phyloP scores from a whole-genome alignment of 495 filamentous ascomycete genomes.

The Achaetomiella virescens region DNA sequence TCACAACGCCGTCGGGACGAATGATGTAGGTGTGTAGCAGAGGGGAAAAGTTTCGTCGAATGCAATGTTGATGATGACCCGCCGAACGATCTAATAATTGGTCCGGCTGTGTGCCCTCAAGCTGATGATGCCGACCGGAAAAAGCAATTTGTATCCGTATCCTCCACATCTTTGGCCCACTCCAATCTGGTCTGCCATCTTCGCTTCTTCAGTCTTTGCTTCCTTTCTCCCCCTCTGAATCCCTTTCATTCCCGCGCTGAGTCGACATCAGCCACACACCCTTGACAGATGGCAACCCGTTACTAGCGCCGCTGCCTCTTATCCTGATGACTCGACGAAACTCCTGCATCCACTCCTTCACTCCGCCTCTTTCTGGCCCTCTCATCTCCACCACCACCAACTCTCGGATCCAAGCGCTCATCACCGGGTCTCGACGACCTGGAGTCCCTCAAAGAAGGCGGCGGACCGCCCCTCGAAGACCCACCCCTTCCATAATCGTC shows the following conservation, averaged over 20 bases:
- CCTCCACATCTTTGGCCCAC: background rate
- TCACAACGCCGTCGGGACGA: too few relatives aligned
- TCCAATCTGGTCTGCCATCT: background rate
- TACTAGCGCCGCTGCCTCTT: constrained; percentile 26
- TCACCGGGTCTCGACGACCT: constrained; percentile 18
- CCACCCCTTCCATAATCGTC: constrained; percentile 20
- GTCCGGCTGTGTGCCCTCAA: too few relatives aligned
- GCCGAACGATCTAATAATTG: too few relatives aligned
- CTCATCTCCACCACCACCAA: constrained; percentile 20
- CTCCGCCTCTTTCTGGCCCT: constrained; percentile 30
- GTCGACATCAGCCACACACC: too few relatives aligned
- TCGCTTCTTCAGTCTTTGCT: background rate
- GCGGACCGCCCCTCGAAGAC: constrained; percentile 17
- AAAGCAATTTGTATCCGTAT: background rate
- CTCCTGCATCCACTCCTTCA: constrained; percentile 16
- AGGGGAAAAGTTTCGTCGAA: too few relatives aligned
- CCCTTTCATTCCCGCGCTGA: background rate
- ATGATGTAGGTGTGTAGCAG: too few relatives aligned
- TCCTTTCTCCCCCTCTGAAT: background rate
- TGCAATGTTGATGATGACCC: too few relatives aligned
- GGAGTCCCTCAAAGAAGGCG: constrained; percentile 19
- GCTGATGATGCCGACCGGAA: too few relatives aligned
- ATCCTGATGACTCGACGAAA: constrained; percentile 20
- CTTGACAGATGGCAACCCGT: background rate
- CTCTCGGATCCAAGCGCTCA: background rate